These are phyloP conservation scores for Tolypocladium nubicola DNA, from an alignment of 2,329 filamentous ascomycete species.

Conservation along the genomic window DNA sequence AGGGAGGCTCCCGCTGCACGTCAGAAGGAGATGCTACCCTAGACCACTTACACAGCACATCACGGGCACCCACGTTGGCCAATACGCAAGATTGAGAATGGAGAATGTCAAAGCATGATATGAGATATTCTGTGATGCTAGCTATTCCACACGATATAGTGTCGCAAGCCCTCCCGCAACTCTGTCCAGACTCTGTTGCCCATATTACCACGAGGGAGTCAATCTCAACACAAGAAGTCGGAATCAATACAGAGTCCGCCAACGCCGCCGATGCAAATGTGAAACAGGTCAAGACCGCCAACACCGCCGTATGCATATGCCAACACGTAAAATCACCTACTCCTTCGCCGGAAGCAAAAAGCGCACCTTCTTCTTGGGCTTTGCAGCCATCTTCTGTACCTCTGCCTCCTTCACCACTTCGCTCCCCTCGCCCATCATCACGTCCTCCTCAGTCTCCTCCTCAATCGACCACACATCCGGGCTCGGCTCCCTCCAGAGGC, in stretches of 20 bases:
- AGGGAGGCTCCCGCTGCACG: background rate
- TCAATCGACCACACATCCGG: slow-evolving; percentile 50
- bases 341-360: slow-evolving; percentile 39
- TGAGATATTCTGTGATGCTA: background rate
- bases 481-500: slow-evolving; percentile 46
- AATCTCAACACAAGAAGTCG: background rate
- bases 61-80: background rate
- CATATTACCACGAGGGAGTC: background rate
- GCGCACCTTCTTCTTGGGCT: slow-evolving; percentile 45
- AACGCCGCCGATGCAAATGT: slow-evolving; percentile 4
- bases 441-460: slow-evolving; percentile 46
- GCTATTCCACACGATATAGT: background rate
- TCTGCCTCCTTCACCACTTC: slow-evolving; percentile 12
- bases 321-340: slow-evolving; percentile 6
- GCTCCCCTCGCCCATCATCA: slow-evolving; percentile 30
- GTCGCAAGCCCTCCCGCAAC: background rate
- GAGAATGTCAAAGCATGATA: background rate
- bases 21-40: background rate
- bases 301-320: slow-evolving; percentile 13
- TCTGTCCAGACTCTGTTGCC: background rate
- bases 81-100: background rate
- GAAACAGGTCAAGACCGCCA: slow-evolving; percentile 5
- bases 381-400: slow-evolving; percentile 26
- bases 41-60: background rate
- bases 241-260: background rate